Conservation (phyloP, 345 rosid genomes). For the Ceriops tagal region DNA sequence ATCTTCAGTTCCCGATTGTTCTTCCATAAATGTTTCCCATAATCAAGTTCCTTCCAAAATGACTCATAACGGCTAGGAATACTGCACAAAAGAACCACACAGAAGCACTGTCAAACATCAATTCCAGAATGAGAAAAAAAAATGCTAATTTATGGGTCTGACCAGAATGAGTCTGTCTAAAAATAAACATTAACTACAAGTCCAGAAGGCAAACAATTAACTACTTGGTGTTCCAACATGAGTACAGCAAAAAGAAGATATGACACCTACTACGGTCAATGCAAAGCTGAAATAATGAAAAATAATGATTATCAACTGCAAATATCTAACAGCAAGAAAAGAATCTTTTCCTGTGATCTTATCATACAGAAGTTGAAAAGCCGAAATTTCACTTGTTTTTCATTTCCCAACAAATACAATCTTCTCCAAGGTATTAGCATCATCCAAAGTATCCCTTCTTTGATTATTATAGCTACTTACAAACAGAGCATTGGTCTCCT, state of each 20-base stretch:
- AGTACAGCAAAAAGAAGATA: background rate
- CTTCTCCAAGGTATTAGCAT: background rate
- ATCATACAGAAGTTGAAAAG: background rate
- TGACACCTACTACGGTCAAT: background rate
- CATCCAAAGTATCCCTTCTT: background rate
- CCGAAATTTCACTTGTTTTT: background rate
- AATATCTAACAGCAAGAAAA: background rate
- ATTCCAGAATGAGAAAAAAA: background rate
- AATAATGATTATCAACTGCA: background rate
- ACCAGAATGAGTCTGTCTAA: background rate
- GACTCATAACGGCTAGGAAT: constrained; percentile 63
- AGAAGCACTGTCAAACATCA: background rate
- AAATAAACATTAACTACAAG: no score
- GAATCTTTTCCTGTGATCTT: background rate
- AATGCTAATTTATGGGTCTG: background rate
- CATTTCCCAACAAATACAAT: background rate
- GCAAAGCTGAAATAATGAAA: background rate
- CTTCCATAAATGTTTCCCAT: constrained; percentile 61
- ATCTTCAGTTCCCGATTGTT: constrained; percentile 64
- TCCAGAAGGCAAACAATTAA: no score
- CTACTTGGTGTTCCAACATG: background rate
- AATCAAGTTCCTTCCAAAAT: constrained; percentile 72
- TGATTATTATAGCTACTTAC: no score
- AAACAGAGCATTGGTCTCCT: no score
- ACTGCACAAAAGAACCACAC: constrained; percentile 32